A percentile compares a stretch with the other conserved stretches of the same genome.
Conservation (phyloP, 164 flowering plant genomes). For the Pachysandra terminalis region DNA sequence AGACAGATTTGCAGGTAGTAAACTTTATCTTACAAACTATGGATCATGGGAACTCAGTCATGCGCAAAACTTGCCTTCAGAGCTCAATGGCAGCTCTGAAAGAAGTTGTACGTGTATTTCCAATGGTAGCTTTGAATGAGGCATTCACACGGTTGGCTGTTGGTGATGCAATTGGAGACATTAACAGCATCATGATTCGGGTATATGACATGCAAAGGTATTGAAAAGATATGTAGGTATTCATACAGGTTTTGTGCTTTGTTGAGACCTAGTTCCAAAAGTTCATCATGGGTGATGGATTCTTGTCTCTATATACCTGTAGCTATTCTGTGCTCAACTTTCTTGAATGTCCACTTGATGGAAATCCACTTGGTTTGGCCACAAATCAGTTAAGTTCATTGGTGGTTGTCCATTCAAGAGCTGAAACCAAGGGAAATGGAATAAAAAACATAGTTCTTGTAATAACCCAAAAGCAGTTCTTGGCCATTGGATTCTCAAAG, state of each 20-base stretch:
- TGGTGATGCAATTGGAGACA: conserved; percentile 85
- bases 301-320: not conserved
- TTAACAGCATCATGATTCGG: conserved; percentile 56
- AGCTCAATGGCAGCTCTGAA: conserved; percentile 69
- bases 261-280: not conserved
- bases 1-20: conserved; percentile 78
- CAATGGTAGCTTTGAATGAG: conserved; percentile 86
- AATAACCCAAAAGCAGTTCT: too few relatives aligned
- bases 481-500: too few relatives aligned
- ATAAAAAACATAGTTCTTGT: not conserved
- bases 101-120: conserved; percentile 79
- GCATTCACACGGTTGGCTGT: conserved; percentile 72
- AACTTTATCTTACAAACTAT: conserved; percentile 81
- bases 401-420: not conserved
- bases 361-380: not conserved
- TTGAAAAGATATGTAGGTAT: not conserved
- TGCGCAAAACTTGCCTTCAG: conserved; percentile 80
- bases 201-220: conserved; percentile 97
- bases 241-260: conserved; percentile 3
- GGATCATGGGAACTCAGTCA: conserved; percentile 79
- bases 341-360: not conserved
- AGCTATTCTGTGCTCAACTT: not conserved
- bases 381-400: not conserved
- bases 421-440: not conserved
- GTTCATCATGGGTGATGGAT: not conserved